These are phyloP conservation scores for Phyllosticta citribraziliensis DNA, from an alignment of 2,329 filamentous ascomycete species.

Conservation along the genomic window DNA sequence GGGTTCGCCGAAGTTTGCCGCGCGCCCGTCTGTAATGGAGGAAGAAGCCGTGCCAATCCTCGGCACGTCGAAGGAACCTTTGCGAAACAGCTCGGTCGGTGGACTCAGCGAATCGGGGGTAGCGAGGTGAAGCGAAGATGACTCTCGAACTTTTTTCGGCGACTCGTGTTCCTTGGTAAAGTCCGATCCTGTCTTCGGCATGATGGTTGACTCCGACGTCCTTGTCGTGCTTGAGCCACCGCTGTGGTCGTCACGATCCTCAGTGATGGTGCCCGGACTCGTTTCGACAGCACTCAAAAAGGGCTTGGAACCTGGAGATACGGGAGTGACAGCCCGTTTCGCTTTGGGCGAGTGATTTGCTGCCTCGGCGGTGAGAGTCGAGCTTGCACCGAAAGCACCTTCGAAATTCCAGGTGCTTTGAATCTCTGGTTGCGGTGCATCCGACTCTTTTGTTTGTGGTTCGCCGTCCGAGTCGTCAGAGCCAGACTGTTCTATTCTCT, in stretches of 20 bases:
- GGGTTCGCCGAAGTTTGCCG: constrained; percentile 62
- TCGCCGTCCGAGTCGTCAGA: constrained; percentile 28
- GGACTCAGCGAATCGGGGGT: constrained; percentile 55
- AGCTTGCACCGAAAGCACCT: constrained; percentile 16
- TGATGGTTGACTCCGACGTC: constrained; percentile 41
- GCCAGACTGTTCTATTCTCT: constrained; percentile 30
- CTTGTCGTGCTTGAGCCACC: constrained; percentile 37
- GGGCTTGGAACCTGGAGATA: constrained; percentile 1
- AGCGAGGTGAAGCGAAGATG: constrained; percentile 36
- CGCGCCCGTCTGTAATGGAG: constrained; percentile 62
- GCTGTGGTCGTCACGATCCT: constrained; percentile 39
- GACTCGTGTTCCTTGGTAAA: constrained; percentile 27
- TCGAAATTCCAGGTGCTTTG: constrained; percentile 36
- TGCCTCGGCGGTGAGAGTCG: not conserved
- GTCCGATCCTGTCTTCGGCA: constrained; percentile 22
- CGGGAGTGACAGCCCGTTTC: not conserved
- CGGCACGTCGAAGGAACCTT: constrained; percentile 55
- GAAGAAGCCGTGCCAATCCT: constrained; percentile 67
- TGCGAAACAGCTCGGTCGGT: constrained; percentile 47
- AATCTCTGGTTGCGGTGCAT: constrained; percentile 28
- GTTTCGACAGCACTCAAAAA: constrained; percentile 12
- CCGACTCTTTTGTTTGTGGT: constrained; percentile 34
- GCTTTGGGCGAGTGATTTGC: constrained; percentile 2
- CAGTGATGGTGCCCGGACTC: constrained; percentile 34
- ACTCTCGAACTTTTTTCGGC: constrained; percentile 27